A percentile compares a stretch with the other conserved stretches of the same genome.
Conservation (phyloP, 176 grass and related monocot genomes). For the Aegilops tauschii region DNA sequence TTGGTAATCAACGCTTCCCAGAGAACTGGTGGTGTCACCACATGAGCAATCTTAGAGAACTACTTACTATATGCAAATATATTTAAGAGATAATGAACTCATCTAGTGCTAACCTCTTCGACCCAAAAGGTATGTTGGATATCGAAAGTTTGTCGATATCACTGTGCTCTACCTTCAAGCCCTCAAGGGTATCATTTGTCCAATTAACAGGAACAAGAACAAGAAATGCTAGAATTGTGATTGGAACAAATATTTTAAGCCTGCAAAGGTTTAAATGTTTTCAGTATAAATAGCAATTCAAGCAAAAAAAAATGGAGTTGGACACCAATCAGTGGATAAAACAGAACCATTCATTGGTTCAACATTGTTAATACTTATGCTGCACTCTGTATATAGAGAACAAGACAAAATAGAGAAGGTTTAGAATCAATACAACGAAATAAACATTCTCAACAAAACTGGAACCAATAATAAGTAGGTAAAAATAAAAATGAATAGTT, state of each 20-base stretch:
- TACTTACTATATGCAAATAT: not conserved
- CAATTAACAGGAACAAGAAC: constrained; percentile 94
- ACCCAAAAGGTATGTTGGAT: constrained; percentile 85
- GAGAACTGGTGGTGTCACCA: not conserved
- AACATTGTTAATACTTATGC: not conserved
- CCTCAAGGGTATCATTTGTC: constrained; percentile 72
- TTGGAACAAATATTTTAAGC: constrained; percentile 95
- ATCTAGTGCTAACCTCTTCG: constrained; percentile 57
- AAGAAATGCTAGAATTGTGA: constrained; percentile 72
- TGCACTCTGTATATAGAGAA: not conserved
- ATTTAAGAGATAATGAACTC: constrained; percentile 3
- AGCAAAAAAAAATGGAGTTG: constrained; percentile 23
- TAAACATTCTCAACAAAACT: not conserved
- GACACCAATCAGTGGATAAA: not conserved
- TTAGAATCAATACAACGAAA: constrained; percentile 14
- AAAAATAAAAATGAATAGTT: not conserved
- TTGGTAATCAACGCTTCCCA: not conserved
- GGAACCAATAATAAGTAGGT: constrained; percentile 7
- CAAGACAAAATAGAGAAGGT: not conserved
- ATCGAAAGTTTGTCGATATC: constrained; percentile 89
- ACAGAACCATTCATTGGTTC: constrained; percentile 3
- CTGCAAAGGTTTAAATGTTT: constrained; percentile 42
- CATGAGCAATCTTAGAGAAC: not conserved
- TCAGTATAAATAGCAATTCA: not conserved
- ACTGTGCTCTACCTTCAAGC: constrained; percentile 43